phyloP scores from a whole-genome alignment of 2,329 filamentous ascomycete genomes.

The Sporothrix mexicana region DNA sequence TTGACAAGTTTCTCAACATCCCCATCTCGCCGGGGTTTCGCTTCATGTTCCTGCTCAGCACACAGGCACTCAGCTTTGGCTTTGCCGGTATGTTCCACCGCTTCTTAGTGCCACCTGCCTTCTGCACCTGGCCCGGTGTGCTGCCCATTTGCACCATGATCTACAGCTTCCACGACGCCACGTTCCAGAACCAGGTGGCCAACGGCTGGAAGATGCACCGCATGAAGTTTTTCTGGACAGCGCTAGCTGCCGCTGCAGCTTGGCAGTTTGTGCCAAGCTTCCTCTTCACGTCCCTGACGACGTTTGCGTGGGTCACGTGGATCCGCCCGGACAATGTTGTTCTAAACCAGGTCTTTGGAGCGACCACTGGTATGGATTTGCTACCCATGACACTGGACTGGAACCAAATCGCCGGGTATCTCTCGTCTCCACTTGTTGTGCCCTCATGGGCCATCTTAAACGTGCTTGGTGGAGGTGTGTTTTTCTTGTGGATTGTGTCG shows the following conservation, averaged over 20 bases:
- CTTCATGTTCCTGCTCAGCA: background rate
- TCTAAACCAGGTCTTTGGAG: background rate
- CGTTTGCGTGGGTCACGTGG: background rate
- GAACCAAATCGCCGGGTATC: background rate
- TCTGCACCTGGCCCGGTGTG: background rate
- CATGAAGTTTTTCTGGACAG: background rate
- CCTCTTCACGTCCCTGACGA: background rate
- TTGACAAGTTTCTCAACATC: slow-evolving; percentile 6
- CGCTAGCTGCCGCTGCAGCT: background rate
- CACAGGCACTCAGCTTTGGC: background rate
- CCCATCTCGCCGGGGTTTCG: background rate
- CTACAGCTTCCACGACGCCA: background rate
- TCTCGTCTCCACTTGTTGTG: background rate
- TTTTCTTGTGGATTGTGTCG: background rate
- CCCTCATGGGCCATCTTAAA: background rate
- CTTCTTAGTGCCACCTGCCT: background rate
- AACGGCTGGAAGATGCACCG: background rate
- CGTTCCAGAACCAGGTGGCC: slow-evolving; percentile 9
- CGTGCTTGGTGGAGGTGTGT: background rate
- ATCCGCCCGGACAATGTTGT: background rate
- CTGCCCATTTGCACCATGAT: slow-evolving; percentile 4
- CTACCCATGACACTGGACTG: background rate
- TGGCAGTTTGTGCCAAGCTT: background rate
- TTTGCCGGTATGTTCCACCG: background rate
- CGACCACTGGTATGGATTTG: background rate